Evolutionary conservation across 2,329 filamentous ascomycete species (phyloP).

Genomic region (Exserohilum turcica): DNA sequence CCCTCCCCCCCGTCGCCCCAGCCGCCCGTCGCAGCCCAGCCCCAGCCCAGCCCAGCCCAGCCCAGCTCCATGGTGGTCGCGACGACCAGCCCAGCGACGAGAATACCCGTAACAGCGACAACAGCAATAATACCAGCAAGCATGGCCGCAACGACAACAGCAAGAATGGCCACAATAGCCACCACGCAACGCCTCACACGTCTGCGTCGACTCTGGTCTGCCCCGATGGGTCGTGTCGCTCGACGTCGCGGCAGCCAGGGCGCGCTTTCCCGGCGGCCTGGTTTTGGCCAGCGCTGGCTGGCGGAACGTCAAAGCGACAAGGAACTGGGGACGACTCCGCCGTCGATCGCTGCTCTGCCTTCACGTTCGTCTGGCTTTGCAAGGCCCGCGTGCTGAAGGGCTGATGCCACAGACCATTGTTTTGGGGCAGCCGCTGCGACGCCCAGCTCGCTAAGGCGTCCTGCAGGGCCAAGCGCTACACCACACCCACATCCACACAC

Average conservation of each 20-base stretch:
- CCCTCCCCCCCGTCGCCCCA: no score
- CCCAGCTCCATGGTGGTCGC: no score
- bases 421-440: conserved; percentile 34
- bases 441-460: conserved; percentile 22
- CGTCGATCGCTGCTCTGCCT: conserved; percentile 32
- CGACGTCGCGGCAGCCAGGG: not conserved
- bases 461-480: conserved; percentile 23
- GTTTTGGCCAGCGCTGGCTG: conserved; percentile 28
- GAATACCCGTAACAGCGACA: no score
- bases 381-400: conserved; percentile 24
- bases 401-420: conserved; percentile 29
- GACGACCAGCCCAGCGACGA: no score
- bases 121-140: no score
- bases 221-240: conserved; percentile 27
- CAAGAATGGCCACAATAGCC: no score
- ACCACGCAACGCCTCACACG: no score
- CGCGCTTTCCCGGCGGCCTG: conserved; percentile 38
- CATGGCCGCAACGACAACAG: no score
- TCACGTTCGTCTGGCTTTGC: conserved; percentile 23
- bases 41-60: no score
- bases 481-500: not conserved
- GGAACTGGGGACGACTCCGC: conserved; percentile 34
- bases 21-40: no score
- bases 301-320: conserved; percentile 25
- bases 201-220: no score